Evolutionary conservation across 306 rosid genomes (phyloP).

Genomic region (Senna tora): DNA sequence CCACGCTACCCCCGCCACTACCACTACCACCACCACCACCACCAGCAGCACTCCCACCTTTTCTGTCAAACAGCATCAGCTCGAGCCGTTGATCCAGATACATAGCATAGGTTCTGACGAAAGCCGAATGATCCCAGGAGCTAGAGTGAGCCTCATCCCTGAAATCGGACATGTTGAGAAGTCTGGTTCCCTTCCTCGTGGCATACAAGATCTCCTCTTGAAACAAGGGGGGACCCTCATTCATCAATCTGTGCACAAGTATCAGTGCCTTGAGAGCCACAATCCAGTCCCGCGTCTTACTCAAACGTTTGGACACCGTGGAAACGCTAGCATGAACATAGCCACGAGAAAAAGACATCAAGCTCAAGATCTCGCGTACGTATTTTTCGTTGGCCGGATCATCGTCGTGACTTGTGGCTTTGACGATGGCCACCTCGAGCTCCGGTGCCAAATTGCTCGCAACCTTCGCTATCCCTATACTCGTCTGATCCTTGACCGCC

Average conservation of each 20-base stretch:
- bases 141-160: slow-evolving; percentile 96
- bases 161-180: slow-evolving; percentile 83
- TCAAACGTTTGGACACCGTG: slow-evolving; percentile 80
- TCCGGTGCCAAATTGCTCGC: slow-evolving; percentile 96
- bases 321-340: slow-evolving; percentile 76
- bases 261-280: slow-evolving; percentile 84
- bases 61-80: slow-evolving; percentile 66
- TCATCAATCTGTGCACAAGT: slow-evolving; percentile 78
- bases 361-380: slow-evolving; percentile 69
- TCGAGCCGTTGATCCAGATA: slow-evolving; percentile 92
- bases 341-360: slow-evolving; percentile 80
- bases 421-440: slow-evolving; percentile 91
- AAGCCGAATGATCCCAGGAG: slow-evolving; percentile 97
- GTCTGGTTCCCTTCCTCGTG: slow-evolving; percentile 88
- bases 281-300: slow-evolving; percentile 97
- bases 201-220: slow-evolving; percentile 92
- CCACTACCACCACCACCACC: slow-evolving; percentile 28
- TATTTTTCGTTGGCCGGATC: slow-evolving; percentile 94
- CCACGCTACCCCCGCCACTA: slow-evolving; percentile 36
- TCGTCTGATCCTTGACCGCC: slow-evolving; percentile 97
- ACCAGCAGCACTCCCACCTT: slow-evolving; percentile 34
- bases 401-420: slow-evolving; percentile 93
- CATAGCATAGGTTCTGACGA: slow-evolving; percentile 85
- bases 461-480: slow-evolving; percentile 95
- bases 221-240: slow-evolving; percentile 75